Conservation (phyloP, 495 filamentous ascomycete species). For the Podospora pseudoanserina region DNA sequence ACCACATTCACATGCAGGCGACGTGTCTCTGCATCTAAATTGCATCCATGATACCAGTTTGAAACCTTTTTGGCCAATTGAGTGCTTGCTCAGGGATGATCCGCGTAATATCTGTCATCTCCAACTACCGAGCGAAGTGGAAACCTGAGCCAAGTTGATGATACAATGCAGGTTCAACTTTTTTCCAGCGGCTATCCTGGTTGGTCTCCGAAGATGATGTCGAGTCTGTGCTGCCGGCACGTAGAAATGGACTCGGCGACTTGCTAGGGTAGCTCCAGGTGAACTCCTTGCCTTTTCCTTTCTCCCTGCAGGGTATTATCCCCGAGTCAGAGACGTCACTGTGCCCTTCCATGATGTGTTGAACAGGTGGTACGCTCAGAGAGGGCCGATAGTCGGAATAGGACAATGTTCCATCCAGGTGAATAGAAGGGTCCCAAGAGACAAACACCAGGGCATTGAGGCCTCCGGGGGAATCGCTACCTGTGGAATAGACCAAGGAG, state of each 20-base stretch:
- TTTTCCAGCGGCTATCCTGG: conserved; percentile 23
- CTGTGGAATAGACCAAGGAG: conserved; percentile 55
- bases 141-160: conserved; percentile 30
- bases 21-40: neutral
- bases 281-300: conserved; percentile 20
- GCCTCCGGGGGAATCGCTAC: conserved; percentile 33
- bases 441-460: conserved; percentile 55
- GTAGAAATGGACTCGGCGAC: conserved; percentile 2
- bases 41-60: neutral
- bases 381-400: conserved; percentile 17
- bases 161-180: conserved; percentile 32
- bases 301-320: conserved; percentile 4
- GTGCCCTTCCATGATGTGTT: conserved; percentile 8
- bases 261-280: neutral
- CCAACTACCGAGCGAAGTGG: conserved; percentile 29
- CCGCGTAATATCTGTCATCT: neutral
- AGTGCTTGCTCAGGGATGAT: neutral
- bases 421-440: conserved; percentile 57
- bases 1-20: conserved; percentile 3
- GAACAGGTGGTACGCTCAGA: neutral
- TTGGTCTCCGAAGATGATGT: neutral
- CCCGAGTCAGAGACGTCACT: conserved; percentile 3
- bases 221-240: neutral
- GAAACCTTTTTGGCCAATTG: neutral
- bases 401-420: conserved; percentile 19